Percentiles rank a stretch among this genome's conserved stretches.
Conservation (phyloP, 164 flowering plant genomes). For the Magnolia officinalis region DNA sequence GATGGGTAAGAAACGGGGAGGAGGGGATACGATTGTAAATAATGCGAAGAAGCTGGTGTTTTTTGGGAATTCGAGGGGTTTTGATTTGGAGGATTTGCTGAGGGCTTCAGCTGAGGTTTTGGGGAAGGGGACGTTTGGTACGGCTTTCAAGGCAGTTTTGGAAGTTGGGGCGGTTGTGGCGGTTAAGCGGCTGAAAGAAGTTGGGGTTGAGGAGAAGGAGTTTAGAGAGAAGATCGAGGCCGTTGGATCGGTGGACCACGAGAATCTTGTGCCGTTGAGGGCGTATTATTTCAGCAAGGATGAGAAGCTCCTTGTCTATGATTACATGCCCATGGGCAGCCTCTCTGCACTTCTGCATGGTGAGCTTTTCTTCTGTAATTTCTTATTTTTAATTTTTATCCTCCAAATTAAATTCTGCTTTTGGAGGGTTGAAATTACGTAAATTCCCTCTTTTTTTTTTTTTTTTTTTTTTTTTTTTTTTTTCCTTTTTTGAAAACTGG, state of each 20-base stretch:
- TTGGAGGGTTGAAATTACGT: not conserved
- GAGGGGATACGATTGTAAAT: slow-evolving; percentile 9
- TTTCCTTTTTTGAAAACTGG: too few species aligned
- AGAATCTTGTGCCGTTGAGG: slow-evolving; percentile 71
- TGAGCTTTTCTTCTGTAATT: slow-evolving; percentile 24
- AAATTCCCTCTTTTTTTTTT: not conserved
- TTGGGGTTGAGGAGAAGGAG: slow-evolving; percentile 58
- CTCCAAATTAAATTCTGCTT: not conserved
- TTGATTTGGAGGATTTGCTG: slow-evolving; percentile 68
- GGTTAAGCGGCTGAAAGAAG: slow-evolving; percentile 92
- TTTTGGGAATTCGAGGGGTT: slow-evolving; percentile 35
- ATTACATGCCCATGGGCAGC: slow-evolving; percentile 94
- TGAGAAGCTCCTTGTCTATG: slow-evolving; percentile 89
- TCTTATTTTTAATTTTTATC: slow-evolving; percentile 9
- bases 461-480: too few species aligned
- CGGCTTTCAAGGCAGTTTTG: slow-evolving; percentile 71
- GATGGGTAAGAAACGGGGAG: slow-evolving; percentile 13
- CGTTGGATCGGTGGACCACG: slow-evolving; percentile 63
- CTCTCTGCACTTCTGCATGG: slow-evolving; percentile 96
- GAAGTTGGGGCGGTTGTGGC: slow-evolving; percentile 63
- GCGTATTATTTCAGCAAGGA: slow-evolving; percentile 71
- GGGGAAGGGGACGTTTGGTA: slow-evolving; percentile 81
- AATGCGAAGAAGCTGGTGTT: slow-evolving; percentile 46
- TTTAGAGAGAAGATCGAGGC: slow-evolving; percentile 71
- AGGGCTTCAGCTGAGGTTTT: slow-evolving; percentile 82